Conservation (phyloP, 2,329 filamentous ascomycete genomes). For the Sarocladiaceae sp. region DNA sequence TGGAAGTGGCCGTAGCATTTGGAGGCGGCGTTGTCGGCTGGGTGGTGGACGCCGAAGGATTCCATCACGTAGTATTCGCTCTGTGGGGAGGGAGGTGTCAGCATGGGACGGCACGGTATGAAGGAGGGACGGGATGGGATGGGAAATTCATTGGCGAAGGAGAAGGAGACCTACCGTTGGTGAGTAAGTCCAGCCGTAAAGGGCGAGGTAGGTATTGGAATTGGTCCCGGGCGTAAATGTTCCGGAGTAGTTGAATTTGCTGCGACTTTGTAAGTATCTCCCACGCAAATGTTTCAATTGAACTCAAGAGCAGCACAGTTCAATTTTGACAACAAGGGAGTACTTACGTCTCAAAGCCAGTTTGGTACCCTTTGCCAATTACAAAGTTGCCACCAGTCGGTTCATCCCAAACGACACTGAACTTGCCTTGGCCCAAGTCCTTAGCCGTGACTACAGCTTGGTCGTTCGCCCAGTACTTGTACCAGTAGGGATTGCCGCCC, state of each 20-base stretch:
- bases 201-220: constrained; percentile 31
- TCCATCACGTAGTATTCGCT: constrained; percentile 13
- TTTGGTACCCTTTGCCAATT: constrained; percentile 10
- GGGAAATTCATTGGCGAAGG: too few relatives aligned
- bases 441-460: constrained; percentile 9
- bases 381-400: constrained; percentile 12
- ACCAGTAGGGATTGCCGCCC: constrained; percentile 6
- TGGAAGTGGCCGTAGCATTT: constrained; percentile 45
- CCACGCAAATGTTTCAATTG: too few relatives aligned
- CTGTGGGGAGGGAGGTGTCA: not conserved
- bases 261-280: constrained; percentile 17
- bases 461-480: constrained; percentile 12
- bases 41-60: constrained; percentile 12
- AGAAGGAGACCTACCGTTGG: constrained; percentile 8
- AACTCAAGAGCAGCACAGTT: too few relatives aligned
- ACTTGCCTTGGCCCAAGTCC: constrained; percentile 6
- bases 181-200: constrained; percentile 12
- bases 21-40: constrained; percentile 11
- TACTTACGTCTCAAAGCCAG: constrained; percentile 10
- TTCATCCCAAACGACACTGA: constrained; percentile 6
- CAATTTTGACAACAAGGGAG: not conserved
- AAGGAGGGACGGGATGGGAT: too few relatives aligned
- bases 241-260: constrained; percentile 27
- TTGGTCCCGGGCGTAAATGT: constrained; percentile 32
- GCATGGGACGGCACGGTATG: too few relatives aligned